phyloP scores from a whole-genome alignment of 2,329 filamentous ascomycete genomes.

The Periconia sp. region DNA sequence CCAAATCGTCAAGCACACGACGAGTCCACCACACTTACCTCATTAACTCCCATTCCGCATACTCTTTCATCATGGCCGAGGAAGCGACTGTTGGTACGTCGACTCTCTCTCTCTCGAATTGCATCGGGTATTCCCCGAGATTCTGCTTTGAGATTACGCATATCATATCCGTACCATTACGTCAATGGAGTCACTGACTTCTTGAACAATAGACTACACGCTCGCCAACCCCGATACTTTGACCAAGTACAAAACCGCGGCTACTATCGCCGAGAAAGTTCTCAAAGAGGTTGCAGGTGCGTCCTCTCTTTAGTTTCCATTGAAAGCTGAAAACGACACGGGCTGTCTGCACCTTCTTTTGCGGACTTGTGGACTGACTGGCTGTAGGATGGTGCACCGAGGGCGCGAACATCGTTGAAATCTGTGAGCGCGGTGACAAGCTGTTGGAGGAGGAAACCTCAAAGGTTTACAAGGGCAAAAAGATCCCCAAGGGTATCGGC shows the following conservation, averaged over 20 bases:
- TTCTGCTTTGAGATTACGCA: neutral
- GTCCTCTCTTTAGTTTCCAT: conserved; percentile 5
- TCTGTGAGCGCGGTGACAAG: conserved; percentile 96
- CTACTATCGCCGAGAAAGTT: conserved; percentile 92
- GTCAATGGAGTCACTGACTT: conserved; percentile 25
- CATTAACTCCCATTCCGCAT: conserved; percentile 16
- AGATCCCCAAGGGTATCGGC: conserved; percentile 88
- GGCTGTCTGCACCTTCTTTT: neutral
- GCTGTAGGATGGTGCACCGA: conserved; percentile 67
- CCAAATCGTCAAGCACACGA: conserved; percentile 22
- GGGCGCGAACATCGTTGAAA: conserved; percentile 86
- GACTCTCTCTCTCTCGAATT: neutral
- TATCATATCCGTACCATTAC: conserved; percentile 4
- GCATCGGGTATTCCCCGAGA: neutral
- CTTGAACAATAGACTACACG: conserved; percentile 68
- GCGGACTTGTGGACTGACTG: conserved; percentile 22
- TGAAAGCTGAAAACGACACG: too few species aligned
- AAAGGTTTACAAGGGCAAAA: conserved; percentile 99
- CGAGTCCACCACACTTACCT: conserved; percentile 20
- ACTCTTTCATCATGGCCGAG: conserved; percentile 39
- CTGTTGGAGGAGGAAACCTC: conserved; percentile 88
- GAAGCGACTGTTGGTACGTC: conserved; percentile 33
- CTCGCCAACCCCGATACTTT: conserved; percentile 91
- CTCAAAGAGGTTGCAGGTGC: conserved; percentile 76
- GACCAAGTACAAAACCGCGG: conserved; percentile 98